A percentile compares a stretch with the other conserved stretches of the same genome.
Conservation (phyloP, 257 asterid genomes). For the Oldenlandia corymbosa region DNA sequence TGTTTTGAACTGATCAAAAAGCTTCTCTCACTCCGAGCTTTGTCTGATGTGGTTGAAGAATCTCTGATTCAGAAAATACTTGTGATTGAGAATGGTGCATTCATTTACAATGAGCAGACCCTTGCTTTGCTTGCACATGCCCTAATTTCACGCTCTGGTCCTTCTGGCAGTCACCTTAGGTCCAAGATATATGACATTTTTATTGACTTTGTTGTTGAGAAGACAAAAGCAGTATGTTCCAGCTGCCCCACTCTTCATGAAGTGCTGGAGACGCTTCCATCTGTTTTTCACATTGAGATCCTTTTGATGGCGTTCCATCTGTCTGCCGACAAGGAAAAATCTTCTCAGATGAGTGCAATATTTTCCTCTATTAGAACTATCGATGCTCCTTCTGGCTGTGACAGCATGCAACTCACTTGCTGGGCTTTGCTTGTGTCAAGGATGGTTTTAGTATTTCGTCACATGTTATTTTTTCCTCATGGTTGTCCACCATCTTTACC, state of each 20-base stretch:
- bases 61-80: conserved; percentile 61
- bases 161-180: conserved; percentile 67
- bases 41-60: conserved; percentile 65
- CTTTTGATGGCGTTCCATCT: conserved; percentile 73
- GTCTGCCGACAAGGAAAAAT: conserved; percentile 71
- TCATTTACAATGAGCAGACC: conserved; percentile 62
- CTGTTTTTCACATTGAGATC: conserved; percentile 78
- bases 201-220: conserved; percentile 43
- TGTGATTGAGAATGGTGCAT: conserved; percentile 55
- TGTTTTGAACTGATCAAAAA: conserved; percentile 78
- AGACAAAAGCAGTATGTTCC: conserved; percentile 51
- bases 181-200: conserved; percentile 49
- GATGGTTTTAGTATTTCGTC: conserved; percentile 81
- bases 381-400: conserved; percentile 42
- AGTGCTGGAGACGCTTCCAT: conserved; percentile 66
- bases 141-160: conserved; percentile 57
- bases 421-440: conserved; percentile 87
- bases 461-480: conserved; percentile 62
- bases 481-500: conserved; percentile 75
- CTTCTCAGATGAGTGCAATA: conserved; percentile 43
- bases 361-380: conserved; percentile 49
- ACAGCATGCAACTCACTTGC: conserved; percentile 58
- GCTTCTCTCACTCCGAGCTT: conserved; percentile 48
- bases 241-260: conserved; percentile 53
- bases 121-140: conserved; percentile 88